phyloP scores from a whole-genome alignment of 192 early-diverging fungal genomes.

The Podila verticillata region DNA sequence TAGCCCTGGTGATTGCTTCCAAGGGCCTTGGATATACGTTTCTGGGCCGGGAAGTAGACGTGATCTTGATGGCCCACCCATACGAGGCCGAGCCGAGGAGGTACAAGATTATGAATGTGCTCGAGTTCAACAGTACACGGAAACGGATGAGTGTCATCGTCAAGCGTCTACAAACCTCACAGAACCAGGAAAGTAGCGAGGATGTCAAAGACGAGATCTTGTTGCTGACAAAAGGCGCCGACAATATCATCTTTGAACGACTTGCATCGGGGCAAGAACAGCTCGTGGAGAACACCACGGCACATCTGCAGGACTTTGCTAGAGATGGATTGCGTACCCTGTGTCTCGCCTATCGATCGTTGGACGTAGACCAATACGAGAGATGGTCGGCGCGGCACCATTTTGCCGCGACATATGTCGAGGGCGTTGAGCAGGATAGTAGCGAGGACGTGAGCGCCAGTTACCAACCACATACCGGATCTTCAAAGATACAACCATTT shows the following conservation, averaged over 20 bases:
- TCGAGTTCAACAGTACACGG: constrained; percentile 78
- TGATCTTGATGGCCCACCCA: constrained; percentile 48
- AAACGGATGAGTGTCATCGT: constrained; percentile 79
- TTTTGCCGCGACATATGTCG: constrained; percentile 2
- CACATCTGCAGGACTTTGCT: constrained; percentile 86
- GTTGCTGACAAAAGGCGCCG: constrained; percentile 76
- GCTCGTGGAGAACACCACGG: constrained; percentile 67
- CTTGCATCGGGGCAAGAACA: constrained; percentile 64
- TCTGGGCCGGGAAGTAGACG: constrained; percentile 65
- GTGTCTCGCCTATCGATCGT: constrained; percentile 70
- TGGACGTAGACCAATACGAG: constrained; percentile 65
- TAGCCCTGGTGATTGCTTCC: constrained; percentile 70
- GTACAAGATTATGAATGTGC: constrained; percentile 72
- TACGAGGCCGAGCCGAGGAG: constrained; percentile 13
- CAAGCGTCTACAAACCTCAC: not conserved
- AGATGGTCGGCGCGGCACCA: constrained; percentile 58
- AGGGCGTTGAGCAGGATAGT: not conserved
- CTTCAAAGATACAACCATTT: not conserved
- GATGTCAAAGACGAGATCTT: constrained; percentile 43
- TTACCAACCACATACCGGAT: no score
- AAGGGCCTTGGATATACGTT: constrained; percentile 66
- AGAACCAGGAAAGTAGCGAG: not conserved
- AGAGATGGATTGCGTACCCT: constrained; percentile 76
- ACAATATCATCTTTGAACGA: constrained; percentile 79
- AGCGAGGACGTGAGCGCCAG: no score